These are phyloP conservation scores for Talaromyces sp. DNA, from an alignment of 2,329 filamentous ascomycete species.

Conservation along the genomic window DNA sequence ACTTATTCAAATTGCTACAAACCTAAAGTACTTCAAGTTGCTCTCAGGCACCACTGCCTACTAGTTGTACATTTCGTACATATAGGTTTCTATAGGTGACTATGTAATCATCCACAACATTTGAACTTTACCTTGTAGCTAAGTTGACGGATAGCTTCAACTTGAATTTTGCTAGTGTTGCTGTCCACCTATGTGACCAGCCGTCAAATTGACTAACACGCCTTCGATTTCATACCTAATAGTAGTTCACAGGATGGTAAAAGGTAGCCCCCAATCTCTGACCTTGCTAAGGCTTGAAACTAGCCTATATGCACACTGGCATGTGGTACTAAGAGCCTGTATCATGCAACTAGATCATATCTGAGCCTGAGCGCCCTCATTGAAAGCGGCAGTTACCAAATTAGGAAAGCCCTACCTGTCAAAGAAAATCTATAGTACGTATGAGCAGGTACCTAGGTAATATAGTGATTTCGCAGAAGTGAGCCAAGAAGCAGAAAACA, in stretches of 20 bases:
- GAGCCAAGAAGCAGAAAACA: no score
- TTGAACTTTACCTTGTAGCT: not conserved
- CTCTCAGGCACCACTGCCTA: no score
- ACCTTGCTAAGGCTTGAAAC: not conserved
- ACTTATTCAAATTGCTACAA: no score
- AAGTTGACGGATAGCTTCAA: not conserved
- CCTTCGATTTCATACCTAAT: not conserved
- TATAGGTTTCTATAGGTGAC: no score
- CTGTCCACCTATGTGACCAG: not conserved
- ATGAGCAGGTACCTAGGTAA: conserved; percentile 1
- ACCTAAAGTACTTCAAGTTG: no score
- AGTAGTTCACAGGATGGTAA: conserved; percentile 1
- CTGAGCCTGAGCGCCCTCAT: conserved; percentile 1
- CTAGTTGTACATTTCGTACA: no score
- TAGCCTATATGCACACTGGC: not conserved
- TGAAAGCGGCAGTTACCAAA: conserved; percentile 1
- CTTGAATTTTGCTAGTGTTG: not conserved
- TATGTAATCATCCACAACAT: not conserved
- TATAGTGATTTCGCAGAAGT: no score
- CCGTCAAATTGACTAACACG: not conserved
- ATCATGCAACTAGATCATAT: no score
- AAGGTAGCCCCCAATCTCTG: not conserved
- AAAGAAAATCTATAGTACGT: not conserved
- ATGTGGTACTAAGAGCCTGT: not conserved
- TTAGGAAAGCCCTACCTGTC: not conserved